phyloP scores from a whole-genome alignment of 345 rosid species.

The Acer yangbiense region DNA sequence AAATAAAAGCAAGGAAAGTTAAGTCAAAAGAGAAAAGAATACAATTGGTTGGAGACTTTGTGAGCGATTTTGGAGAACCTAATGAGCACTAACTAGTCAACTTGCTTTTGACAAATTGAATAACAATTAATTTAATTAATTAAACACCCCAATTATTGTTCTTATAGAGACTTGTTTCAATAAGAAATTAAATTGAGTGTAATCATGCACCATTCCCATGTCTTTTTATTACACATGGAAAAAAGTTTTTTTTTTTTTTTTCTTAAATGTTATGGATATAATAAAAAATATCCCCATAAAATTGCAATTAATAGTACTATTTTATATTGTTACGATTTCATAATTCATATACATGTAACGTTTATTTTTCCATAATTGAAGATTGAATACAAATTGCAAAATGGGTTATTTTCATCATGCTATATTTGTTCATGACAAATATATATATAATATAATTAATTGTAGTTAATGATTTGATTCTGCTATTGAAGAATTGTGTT shows the following conservation, averaged over 20 bases:
- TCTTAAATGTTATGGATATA: no score
- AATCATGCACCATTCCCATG: constrained; percentile 3
- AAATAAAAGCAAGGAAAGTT: neutral
- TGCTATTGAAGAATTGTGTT: neutral
- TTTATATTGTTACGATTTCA: neutral
- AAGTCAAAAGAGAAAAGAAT: neutral
- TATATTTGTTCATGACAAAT: neutral
- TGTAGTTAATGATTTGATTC: neutral
- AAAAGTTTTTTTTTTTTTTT: neutral
- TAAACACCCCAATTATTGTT: constrained; percentile 1
- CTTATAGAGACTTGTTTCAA: neutral
- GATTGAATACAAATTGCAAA: neutral
- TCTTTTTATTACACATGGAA: neutral
- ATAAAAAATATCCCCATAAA: no score
- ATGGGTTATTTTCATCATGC: neutral
- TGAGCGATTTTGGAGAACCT: neutral
- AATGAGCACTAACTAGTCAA: neutral
- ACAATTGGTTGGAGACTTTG: neutral
- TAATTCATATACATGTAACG: neutral
- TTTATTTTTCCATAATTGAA: neutral
- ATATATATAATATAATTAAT: neutral
- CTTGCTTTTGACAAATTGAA: neutral
- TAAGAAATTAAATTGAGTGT: neutral
- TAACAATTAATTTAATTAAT: neutral
- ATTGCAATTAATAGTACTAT: no score